Evolutionary conservation across 352 stramenopile genomes (phyloP), one percentile per base, ranked within the genome.

Genomic region (Phytophthora nicotianae): DNA sequence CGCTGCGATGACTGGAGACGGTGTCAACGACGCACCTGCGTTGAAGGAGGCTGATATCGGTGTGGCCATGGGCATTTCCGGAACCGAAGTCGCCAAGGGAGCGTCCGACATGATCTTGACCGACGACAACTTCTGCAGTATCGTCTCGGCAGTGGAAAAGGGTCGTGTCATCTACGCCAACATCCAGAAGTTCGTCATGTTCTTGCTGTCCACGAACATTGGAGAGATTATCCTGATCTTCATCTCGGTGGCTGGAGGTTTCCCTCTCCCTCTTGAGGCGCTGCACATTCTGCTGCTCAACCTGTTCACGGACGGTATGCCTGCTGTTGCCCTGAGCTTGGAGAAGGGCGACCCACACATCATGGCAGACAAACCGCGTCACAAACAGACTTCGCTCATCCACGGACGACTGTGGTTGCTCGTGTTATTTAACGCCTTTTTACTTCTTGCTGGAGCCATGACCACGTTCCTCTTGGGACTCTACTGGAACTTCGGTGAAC

Each of bases 221-320:
- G 95, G 93, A 8, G 97, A 97, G 29, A 89, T 99, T 40, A 77
- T 95, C 11, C 69, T 98, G 19, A 83, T 94, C 50, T 89, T 91
- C 24, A 49, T 78, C 29, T 82, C 74, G 0, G 82, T 91, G 19
- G 79, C 83, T 27, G 71, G 74, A 23, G 85, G 80, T 0, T 73
- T 89, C 23, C 83, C 83, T 13, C 68, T 90, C 40, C 96, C 96
- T 10, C 65, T 99, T 9, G 98, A 97, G 61, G 91, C 97, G 21
- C 88, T 99, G 16, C 97, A 99, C 82, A 98, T 99, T 75, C 71
- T 99, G 21, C 98, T 98, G 74, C 84, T 99, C n/a, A 99, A 99
- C 68, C 74, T 99, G n/a, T 98, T 99, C 64, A 99, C 98, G 66
- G 97, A 99, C 32, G 85, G 85, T 8, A 91, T 91, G 80, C 85